These are phyloP conservation scores for Vitellaria paradoxa DNA, from an alignment of 179 eudicot species.

Conservation along the genomic window DNA sequence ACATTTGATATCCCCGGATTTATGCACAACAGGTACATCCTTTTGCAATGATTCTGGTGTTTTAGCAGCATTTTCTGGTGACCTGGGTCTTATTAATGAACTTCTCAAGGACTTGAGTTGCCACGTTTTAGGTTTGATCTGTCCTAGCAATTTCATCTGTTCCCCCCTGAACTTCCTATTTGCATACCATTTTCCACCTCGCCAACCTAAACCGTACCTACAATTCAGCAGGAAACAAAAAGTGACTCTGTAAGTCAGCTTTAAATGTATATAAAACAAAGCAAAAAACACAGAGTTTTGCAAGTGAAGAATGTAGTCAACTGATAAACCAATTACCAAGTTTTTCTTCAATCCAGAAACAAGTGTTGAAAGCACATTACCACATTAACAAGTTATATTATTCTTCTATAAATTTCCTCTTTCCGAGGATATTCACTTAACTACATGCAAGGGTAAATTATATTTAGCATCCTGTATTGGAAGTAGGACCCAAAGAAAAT, in stretches of 20 bases:
- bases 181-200: slow-evolving; percentile 90
- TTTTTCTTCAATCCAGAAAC: background rate
- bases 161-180: slow-evolving; percentile 70
- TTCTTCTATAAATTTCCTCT: too few relatives aligned
- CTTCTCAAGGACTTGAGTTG: slow-evolving; percentile 53
- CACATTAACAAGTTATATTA: too few relatives aligned
- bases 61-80: slow-evolving; percentile 36
- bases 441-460: too few relatives aligned
- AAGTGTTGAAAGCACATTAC: background rate
- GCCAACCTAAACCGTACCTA: slow-evolving; percentile 91
- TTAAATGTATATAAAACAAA: background rate
- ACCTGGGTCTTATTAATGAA: slow-evolving; percentile 39
- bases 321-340: background rate
- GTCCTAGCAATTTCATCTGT: slow-evolving; percentile 84
- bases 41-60: slow-evolving; percentile 37
- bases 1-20: slow-evolving; percentile 12
- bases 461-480: too few relatives aligned
- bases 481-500: too few relatives aligned
- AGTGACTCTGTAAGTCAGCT: background rate
- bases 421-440: too few relatives aligned
- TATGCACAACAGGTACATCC: slow-evolving; percentile 32
- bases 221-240: slow-evolving; percentile 11
- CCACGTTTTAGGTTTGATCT: slow-evolving; percentile 71
- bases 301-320: background rate
- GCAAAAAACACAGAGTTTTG: background rate